Evolutionary conservation across 306 rosid species (phyloP), one percentile per base, ranked within the genome.

Genomic region (Castanopsis chinensis): DNA sequence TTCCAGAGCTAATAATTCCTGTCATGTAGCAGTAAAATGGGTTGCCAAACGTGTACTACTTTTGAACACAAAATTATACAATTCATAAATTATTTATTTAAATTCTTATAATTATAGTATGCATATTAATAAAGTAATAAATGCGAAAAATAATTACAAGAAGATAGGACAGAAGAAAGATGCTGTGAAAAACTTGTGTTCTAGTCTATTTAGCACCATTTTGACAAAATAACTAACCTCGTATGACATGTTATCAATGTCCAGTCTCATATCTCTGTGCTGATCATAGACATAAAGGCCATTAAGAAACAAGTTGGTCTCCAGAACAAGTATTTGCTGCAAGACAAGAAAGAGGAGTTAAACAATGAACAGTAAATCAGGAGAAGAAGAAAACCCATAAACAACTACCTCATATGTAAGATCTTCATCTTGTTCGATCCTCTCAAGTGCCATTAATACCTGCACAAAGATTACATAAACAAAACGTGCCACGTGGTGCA

Each of bases 191-290:
- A 11, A 41, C 3, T 41, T 41, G 45, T 41, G 45, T 41, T 41
- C 45, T 41, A 41, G 12, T 41, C 45, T 41, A 2, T 75, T 70
- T 79, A 45, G 76, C 80, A 32, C 68, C 71, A 45, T 58, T 35
- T 51, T 53, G 78, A 69, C 33, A 45, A 59, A 32, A 18, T 64
- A 74, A 80, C 97, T 78, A 81, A 96, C 98, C 99, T 96, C 98
- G 56, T 96, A 96, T 81, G 99, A 87, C 99, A 96, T 93, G 87
- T 91, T 91, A 87, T 96, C 99, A 52, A 93, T 96, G 85, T 96
- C 98, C 87, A 96, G 83, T 72, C 99, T 92, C 99, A 96, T 91
- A 79, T 93, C 99, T 84, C 98, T 89, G 37, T 96, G 99, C 67
- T 89, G 98, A 87, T 96, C 99, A 58, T 90, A 79, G 89, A 91